Evolutionary conservation across 768 basidiomycete genomes (phyloP).

Genomic region (Cantharellus anzutake): DNA sequence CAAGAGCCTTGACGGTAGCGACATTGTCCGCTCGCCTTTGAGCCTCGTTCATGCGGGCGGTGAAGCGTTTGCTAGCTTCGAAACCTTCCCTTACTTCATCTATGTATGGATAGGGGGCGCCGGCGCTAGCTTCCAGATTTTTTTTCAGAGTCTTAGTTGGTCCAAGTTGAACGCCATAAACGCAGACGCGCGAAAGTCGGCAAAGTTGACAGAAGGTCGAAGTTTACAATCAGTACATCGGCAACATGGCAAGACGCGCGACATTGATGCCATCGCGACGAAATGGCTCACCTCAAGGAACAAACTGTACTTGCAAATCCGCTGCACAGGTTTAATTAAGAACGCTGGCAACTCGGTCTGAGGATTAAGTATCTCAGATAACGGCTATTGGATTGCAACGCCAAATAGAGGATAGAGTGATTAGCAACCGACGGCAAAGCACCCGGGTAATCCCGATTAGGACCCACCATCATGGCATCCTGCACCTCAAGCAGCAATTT

Average conservation of each 20-base stretch:
- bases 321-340: constrained; percentile 95
- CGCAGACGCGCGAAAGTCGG: background rate
- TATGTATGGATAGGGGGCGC: constrained; percentile 34
- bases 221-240: no score
- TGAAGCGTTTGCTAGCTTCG: constrained; percentile 77
- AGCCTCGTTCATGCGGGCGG: constrained; percentile 91
- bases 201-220: no score
- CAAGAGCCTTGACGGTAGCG: constrained; percentile 73
- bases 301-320: constrained; percentile 95
- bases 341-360: constrained; percentile 89
- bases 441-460: no score
- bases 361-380: constrained; percentile 72
- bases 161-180: background rate
- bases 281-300: constrained; percentile 57
- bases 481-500: constrained; percentile 78
- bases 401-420: no score
- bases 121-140: constrained; percentile 9
- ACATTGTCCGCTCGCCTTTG: constrained; percentile 82
- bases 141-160: constrained; percentile 13
- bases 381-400: constrained; percentile 26
- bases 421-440: no score
- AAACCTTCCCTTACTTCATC: constrained; percentile 73
- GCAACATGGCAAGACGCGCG: background rate
- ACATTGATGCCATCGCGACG: constrained; percentile 1
- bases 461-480: constrained; percentile 42